phyloP scores from a whole-genome alignment of 2,329 filamentous ascomycete genomes.

The Fusarium sp. region DNA sequence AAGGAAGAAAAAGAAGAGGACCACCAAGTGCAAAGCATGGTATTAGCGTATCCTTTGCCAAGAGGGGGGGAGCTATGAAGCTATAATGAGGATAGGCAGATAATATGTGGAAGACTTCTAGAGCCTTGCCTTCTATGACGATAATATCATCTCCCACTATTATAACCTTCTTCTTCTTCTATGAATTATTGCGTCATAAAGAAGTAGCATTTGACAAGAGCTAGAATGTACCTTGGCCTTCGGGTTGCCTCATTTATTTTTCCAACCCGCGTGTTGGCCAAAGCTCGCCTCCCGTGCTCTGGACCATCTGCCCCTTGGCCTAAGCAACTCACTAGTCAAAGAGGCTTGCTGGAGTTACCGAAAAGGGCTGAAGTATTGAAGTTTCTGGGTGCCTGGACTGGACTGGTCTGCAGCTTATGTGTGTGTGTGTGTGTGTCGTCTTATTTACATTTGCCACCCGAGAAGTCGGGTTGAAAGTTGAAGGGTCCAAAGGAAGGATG shows the following conservation, averaged over 20 bases:
- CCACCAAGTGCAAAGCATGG: background rate
- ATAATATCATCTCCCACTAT: background rate
- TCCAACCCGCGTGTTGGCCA: background rate
- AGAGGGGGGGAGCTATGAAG: background rate
- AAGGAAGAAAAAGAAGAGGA: background rate
- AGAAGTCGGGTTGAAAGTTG: background rate
- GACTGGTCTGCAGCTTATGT: constrained; percentile 19
- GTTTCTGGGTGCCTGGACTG: constrained; percentile 25
- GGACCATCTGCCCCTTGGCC: constrained; percentile 35
- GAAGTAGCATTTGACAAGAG: background rate
- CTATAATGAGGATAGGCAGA: background rate
- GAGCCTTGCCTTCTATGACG: background rate
- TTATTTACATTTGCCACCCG: constrained; percentile 4
- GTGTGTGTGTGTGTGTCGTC: background rate
- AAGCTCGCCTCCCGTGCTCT: constrained; percentile 10
- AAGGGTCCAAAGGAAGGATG: background rate
- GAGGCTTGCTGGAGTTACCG: constrained; percentile 29
- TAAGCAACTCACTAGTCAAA: constrained; percentile 25
- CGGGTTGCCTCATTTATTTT: background rate
- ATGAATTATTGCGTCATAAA: background rate
- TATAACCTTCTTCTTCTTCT: background rate
- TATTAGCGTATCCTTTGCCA: background rate
- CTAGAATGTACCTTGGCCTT: background rate
- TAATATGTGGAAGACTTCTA: background rate
- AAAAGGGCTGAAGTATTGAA: constrained; percentile 30